phyloP scores from a whole-genome alignment of 78 protist species.

The Mantamonas sphyraenae region DNA sequence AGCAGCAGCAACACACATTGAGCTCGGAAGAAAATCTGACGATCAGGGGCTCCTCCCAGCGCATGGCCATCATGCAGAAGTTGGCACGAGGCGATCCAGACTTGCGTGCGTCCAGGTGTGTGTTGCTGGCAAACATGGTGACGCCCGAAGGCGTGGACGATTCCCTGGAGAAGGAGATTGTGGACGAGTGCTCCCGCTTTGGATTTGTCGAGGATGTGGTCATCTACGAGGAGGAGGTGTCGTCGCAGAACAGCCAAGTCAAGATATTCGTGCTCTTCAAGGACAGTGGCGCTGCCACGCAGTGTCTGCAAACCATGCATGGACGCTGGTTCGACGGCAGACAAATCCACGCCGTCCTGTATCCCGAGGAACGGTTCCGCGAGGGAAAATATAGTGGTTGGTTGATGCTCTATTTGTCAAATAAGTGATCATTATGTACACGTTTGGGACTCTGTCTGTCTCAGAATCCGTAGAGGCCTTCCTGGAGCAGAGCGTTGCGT shows the following conservation, averaged over 20 bases:
- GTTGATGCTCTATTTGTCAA: too few species aligned
- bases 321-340: too few species aligned
- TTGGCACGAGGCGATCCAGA: neutral
- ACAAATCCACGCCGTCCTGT: too few species aligned
- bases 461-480: too few species aligned
- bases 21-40: constrained; percentile 4
- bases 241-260: neutral
- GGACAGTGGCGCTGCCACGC: too few species aligned
- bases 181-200: neutral
- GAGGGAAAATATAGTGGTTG: too few species aligned
- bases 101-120: neutral
- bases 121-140: constrained; percentile 2
- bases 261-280: constrained; percentile 3
- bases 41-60: neutral
- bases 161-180: neutral
- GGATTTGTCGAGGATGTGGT: constrained; percentile 9
- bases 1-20: too few species aligned
- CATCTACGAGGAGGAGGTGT: neutral
- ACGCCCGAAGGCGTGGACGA: neutral
- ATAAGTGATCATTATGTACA: too few species aligned
- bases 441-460: too few species aligned
- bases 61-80: neutral
- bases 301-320: too few species aligned
- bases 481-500: too few species aligned
- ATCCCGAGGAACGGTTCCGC: too few species aligned